phyloP scores from a whole-genome alignment of 2,329 filamentous ascomycete species.

The Xylariaceae sp. region DNA sequence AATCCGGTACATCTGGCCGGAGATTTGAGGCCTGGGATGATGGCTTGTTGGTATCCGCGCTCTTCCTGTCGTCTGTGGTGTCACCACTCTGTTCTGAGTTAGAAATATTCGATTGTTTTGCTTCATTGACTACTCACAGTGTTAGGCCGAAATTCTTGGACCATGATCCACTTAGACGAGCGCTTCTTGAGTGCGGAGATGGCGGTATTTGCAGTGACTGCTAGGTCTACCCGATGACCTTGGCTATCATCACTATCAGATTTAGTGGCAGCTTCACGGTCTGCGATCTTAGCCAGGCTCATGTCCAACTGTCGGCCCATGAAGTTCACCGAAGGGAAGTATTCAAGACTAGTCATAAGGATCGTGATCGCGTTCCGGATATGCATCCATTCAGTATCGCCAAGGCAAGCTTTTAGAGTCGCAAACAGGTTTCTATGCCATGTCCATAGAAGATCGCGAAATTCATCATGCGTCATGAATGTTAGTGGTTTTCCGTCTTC shows the following conservation, averaged over 20 bases:
- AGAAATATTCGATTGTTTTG: slow-evolving; percentile 19
- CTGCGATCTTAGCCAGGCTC: slow-evolving; percentile 62
- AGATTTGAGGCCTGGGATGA: slow-evolving; percentile 46
- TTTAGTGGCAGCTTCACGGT: slow-evolving; percentile 54
- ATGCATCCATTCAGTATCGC: slow-evolving; percentile 89
- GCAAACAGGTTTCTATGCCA: slow-evolving; percentile 83
- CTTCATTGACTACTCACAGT: slow-evolving; percentile 44
- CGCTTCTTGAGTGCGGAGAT: slow-evolving; percentile 65
- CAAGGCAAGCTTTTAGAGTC: slow-evolving; percentile 77
- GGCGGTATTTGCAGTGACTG: slow-evolving; percentile 67
- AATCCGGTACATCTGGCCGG: slow-evolving; percentile 59
- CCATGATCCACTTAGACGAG: slow-evolving; percentile 66
- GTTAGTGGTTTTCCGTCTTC: slow-evolving; percentile 64
- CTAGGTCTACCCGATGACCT: slow-evolving; percentile 66
- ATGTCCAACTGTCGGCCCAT: slow-evolving; percentile 67
- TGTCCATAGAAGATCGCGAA: slow-evolving; percentile 77
- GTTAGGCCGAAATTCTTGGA: slow-evolving; percentile 67
- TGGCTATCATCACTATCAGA: slow-evolving; percentile 46
- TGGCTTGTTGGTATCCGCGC: slow-evolving; percentile 33
- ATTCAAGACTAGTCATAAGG: slow-evolving; percentile 72
- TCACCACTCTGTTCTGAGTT: slow-evolving; percentile 42
- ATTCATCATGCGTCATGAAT: slow-evolving; percentile 80
- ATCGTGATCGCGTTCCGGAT: slow-evolving; percentile 93
- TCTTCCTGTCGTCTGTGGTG: slow-evolving; percentile 37
- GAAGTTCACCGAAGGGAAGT: slow-evolving; percentile 86